Evolutionary conservation across 2,329 filamentous ascomycete species (phyloP).

Genomic region (Elsinoe arachidis): DNA sequence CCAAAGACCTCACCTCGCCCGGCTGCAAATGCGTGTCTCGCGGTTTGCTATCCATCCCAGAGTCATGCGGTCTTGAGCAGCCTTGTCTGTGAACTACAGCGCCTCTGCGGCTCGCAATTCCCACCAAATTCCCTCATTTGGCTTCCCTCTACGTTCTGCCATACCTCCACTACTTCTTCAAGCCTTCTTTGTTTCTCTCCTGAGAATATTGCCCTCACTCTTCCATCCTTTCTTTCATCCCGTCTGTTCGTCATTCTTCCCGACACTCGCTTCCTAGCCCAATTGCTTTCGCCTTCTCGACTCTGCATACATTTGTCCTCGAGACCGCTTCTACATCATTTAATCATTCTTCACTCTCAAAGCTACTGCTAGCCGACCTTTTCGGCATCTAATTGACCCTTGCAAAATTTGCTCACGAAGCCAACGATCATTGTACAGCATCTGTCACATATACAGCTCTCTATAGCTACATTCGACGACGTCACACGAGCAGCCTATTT

Average conservation of each 20-base stretch:
- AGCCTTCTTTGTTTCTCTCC: slow-evolving; percentile 6
- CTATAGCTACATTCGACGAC: neutral
- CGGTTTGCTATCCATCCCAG: no score
- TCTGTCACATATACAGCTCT: neutral
- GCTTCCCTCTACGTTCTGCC: neutral
- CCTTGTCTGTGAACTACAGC: neutral
- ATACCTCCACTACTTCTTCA: neutral
- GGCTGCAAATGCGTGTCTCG: neutral
- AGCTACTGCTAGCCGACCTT: neutral
- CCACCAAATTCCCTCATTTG: slow-evolving; percentile 1
- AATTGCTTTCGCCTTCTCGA: slow-evolving; percentile 5
- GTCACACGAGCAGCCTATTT: neutral
- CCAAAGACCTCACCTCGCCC: no score
- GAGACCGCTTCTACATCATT: neutral
- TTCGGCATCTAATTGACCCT: neutral
- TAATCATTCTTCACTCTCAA: neutral
- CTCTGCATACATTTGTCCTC: neutral
- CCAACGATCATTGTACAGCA: slow-evolving; percentile 6
- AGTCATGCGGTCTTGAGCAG: neutral
- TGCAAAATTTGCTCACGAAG: slow-evolving; percentile 4
- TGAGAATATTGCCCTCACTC: neutral
- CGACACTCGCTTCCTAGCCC: neutral
- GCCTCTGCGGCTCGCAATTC: slow-evolving; percentile 5
- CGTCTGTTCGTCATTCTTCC: neutral
- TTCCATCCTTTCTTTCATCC: neutral